Base-by-base conservation (phyloP, 148 eudicot genomes). In the Agrostemma githago region DNA sequence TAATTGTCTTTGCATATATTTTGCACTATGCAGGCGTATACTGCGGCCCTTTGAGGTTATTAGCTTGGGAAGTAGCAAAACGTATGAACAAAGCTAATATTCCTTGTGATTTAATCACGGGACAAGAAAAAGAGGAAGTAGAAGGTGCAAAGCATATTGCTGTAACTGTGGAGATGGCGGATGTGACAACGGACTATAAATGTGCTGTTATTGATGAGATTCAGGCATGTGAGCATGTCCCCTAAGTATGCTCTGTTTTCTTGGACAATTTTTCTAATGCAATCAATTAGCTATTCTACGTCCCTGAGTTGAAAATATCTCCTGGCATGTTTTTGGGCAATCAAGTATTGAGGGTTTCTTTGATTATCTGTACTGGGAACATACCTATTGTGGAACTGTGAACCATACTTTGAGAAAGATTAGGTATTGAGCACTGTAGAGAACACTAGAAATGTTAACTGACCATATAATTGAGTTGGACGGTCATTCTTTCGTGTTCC, bases 21-120 rank as follows among this genome's bases (percentile, higher is more conserved):
- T 54, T 76, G 15, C 64, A 53, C 72, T 70, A 26, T 79, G 74
- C 76, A 95, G 99, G 99, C 78, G 81, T 95, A 17, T 95, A 95
- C 79, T 95, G 99, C 82, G 99, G 96, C 68, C 99, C 99, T 41
- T 80, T 95, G 79, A 87, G 99, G 85, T 82, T 95, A 70, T 82
- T 95, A 82, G 99, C 99, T 17, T 95, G 99, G 99, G 99, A 95
- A 83, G 96, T 95, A 68, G 96, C 99, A 62, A 89, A 95, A 51
- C 89, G 96, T 67, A 74, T 95, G 78, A 95, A 95, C 79, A 92
- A 85, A 79, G 92, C 96, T 39, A 86, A 87, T 61, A 84, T 92
- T 83, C 94, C 94, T n/a, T 95, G 99, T 80, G 87, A 90, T 83
- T 81, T 95, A 64, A 80, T 95, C 68, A 95, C 99, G 17, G 99